phyloP scores from a whole-genome alignment of 495 filamentous ascomycete species.

The Hypomontagnella submonticulosa region DNA sequence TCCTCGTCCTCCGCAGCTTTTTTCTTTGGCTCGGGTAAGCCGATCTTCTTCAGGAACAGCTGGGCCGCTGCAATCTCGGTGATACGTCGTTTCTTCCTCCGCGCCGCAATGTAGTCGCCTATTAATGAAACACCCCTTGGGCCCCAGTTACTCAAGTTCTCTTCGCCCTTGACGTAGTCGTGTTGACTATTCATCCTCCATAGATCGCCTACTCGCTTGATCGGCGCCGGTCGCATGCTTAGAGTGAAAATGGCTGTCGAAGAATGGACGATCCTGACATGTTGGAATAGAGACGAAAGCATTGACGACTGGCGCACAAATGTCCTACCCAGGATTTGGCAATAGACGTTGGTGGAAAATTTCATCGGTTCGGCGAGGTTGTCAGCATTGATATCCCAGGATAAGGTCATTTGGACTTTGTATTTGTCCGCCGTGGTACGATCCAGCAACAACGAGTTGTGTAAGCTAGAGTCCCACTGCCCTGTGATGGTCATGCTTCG shows the following conservation, averaged over 20 bases:
- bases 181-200: conserved; percentile 97
- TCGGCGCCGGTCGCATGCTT: conserved; percentile 83
- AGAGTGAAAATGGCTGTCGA: conserved; percentile 86
- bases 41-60: conserved; percentile 68
- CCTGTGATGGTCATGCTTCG: conserved; percentile 84
- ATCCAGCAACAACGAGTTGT: conserved; percentile 89
- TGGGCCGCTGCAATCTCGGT: conserved; percentile 85
- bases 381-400: conserved; percentile 82
- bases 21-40: conserved; percentile 45
- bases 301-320: conserved; percentile 86
- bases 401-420: conserved; percentile 85
- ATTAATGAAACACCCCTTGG: conserved; percentile 90
- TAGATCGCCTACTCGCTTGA: conserved; percentile 89
- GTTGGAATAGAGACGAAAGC: conserved; percentile 88
- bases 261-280: conserved; percentile 85
- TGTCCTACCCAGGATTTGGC: conserved; percentile 85
- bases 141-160: conserved; percentile 82
- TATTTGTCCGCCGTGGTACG: conserved; percentile 90
- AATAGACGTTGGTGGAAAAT: conserved; percentile 80
- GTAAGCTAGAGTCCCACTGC: conserved; percentile 96
- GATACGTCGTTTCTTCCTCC: conserved; percentile 74
- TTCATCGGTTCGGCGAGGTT: conserved; percentile 84
- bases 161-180: conserved; percentile 95
- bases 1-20: conserved; percentile 41
- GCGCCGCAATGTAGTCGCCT: conserved; percentile 77